Percentiles rank a stretch among this genome's conserved stretches.
Evolutionary conservation across 495 filamentous ascomycete genomes (phyloP).

Genomic region (Mycothermus thermophilus): DNA sequence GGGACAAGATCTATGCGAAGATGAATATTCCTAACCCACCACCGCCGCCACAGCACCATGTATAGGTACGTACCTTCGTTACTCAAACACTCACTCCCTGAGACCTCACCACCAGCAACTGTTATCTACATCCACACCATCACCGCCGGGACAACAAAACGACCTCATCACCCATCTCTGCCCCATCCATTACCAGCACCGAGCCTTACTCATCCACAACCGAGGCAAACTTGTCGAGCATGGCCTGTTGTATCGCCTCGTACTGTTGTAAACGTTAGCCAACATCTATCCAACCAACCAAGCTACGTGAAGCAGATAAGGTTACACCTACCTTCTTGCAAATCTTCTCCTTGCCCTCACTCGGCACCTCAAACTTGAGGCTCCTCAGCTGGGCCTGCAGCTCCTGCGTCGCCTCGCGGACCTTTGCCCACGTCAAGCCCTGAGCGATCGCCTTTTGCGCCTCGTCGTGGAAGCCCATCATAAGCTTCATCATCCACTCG

Average conservation of each 20-base stretch:
- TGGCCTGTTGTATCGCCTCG: constrained; percentile 74
- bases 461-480: constrained; percentile 97
- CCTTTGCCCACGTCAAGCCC: constrained; percentile 80
- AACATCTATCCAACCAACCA: constrained; percentile 4
- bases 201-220: constrained; percentile 84
- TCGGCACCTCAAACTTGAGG: constrained; percentile 94
- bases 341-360: constrained; percentile 58
- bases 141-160: too few relatives aligned
- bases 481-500: constrained; percentile 98
- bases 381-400: constrained; percentile 67
- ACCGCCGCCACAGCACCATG: too few relatives aligned
- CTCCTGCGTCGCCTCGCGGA: constrained; percentile 77
- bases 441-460: constrained; percentile 87
- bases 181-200: too few relatives aligned
- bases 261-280: constrained; percentile 41
- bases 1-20: too few relatives aligned
- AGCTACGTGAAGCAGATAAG: not conserved
- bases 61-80: too few relatives aligned
- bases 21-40: too few relatives aligned
- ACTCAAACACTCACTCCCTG: too few relatives aligned
- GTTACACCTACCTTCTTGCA: constrained; percentile 53
- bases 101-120: too few relatives aligned
- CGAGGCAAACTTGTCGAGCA: constrained; percentile 92
- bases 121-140: too few relatives aligned
- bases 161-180: too few relatives aligned